Percentiles rank a stretch among this genome's conserved stretches.
These are phyloP conservation scores for Calcarisporium arbuscula DNA, from an alignment of 2,329 filamentous ascomycete genomes.

Conservation along the genomic window DNA sequence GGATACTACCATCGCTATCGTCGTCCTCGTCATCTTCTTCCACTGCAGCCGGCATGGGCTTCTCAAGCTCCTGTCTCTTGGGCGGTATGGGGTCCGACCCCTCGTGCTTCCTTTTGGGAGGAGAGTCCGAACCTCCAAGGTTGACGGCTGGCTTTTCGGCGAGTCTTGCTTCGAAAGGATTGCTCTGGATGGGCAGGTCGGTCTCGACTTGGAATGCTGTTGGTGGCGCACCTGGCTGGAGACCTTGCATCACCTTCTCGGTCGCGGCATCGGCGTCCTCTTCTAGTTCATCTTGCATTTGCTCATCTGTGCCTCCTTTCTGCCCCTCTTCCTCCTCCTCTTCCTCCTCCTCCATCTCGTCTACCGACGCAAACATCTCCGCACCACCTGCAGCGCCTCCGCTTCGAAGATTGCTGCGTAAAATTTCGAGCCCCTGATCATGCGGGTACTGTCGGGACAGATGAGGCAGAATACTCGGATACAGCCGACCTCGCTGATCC, in stretches of 20 bases:
- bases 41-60: slow-evolving; percentile 14
- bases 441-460: slow-evolving; percentile 59
- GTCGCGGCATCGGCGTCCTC: slow-evolving; percentile 5
- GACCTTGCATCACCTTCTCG: slow-evolving; percentile 12
- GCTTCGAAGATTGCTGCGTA: slow-evolving; percentile 54
- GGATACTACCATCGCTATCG: slow-evolving; percentile 47
- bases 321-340: slow-evolving; percentile 32
- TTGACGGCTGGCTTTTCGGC: slow-evolving; percentile 14
- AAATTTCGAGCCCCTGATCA: slow-evolving; percentile 62
- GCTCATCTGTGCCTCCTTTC: slow-evolving; percentile 30
- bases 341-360: slow-evolving; percentile 29
- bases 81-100: slow-evolving; percentile 25
- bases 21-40: slow-evolving; percentile 33
- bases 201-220: too few relatives aligned
- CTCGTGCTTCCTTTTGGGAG: slow-evolving; percentile 34
- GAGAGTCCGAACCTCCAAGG: too few relatives aligned
- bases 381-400: slow-evolving; percentile 18
- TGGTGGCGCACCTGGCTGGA: slow-evolving; percentile 13
- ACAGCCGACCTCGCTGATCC: slow-evolving; percentile 54
- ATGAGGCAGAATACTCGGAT: slow-evolving; percentile 74
- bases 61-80: slow-evolving; percentile 36
- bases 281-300: slow-evolving; percentile 13
- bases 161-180: slow-evolving; percentile 27
- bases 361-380: slow-evolving; percentile 20
- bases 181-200: slow-evolving; percentile 22